A percentile compares a stretch with the other conserved stretches of the same genome.
These are phyloP conservation scores for Cercospora beticola DNA, from an alignment of 2,329 filamentous ascomycete species.

Conservation along the genomic window DNA sequence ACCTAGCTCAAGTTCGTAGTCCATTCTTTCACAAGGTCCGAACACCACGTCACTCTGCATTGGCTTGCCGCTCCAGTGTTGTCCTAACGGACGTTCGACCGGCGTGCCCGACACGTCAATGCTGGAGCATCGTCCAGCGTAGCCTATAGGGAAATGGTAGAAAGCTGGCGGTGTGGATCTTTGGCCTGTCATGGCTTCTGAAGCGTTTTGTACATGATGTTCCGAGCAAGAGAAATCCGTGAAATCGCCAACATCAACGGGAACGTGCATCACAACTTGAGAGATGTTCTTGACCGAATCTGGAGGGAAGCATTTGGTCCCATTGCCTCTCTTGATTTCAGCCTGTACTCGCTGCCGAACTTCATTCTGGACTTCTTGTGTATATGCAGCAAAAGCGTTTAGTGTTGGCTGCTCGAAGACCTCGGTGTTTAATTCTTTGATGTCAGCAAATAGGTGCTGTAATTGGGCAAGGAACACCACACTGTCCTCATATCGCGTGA, in stretches of 20 bases:
- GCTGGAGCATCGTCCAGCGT: constrained; percentile 56
- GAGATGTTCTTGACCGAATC: constrained; percentile 40
- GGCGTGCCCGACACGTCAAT: constrained; percentile 53
- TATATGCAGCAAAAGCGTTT: constrained; percentile 52
- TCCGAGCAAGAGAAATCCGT: constrained; percentile 57
- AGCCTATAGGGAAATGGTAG: constrained; percentile 52
- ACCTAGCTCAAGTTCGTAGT: constrained; percentile 52
- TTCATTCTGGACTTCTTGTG: constrained; percentile 34
- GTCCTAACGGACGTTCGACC: constrained; percentile 51
- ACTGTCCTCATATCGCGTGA: constrained; percentile 52
- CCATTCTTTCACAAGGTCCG: constrained; percentile 42
- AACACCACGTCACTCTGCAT: constrained; percentile 54
- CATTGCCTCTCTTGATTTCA: constrained; percentile 29
- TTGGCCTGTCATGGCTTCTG: constrained; percentile 43
- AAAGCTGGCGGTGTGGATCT: constrained; percentile 48
- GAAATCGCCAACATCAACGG: constrained; percentile 56
- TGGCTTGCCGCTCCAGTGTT: constrained; percentile 41
- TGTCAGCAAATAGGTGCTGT: constrained; percentile 13
- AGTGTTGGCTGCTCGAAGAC: constrained; percentile 42
- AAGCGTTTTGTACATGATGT: constrained; percentile 54
- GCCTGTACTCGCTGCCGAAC: constrained; percentile 45
- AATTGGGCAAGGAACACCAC: constrained; percentile 51
- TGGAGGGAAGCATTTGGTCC: constrained; percentile 27
- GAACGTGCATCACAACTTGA: constrained; percentile 54
- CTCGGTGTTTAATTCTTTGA: constrained; percentile 21